Percentiles rank a stretch among this genome's conserved stretches.
phyloP scores from a whole-genome alignment of 164 flowering plant species.

The Platanus orientalis region DNA sequence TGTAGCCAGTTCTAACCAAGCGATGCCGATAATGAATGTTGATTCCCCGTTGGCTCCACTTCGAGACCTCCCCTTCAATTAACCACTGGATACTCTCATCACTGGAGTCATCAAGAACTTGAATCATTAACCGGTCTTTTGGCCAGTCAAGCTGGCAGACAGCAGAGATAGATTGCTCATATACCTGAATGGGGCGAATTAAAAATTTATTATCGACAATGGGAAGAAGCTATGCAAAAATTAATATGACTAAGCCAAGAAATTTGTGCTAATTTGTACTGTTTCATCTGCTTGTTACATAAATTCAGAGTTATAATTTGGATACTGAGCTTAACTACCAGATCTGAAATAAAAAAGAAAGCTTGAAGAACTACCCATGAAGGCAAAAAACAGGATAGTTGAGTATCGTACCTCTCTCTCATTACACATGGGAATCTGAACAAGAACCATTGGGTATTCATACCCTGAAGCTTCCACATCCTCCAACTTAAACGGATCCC shows the following conservation, averaged over 20 bases:
- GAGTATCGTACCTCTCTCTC: constrained; percentile 67
- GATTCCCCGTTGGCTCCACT: constrained; percentile 60
- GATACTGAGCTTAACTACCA: constrained; percentile 3
- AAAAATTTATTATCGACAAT: constrained; percentile 12
- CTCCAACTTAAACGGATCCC: constrained; percentile 41
- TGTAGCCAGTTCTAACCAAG: constrained; percentile 60
- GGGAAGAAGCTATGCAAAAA: background rate
- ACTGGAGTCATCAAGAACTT: constrained; percentile 76
- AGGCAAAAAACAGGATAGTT: background rate
- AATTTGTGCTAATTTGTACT: constrained; percentile 5
- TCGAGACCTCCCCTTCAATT: constrained; percentile 58
- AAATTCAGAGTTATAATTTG: background rate
- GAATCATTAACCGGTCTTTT: constrained; percentile 53
- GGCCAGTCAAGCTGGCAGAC: constrained; percentile 83
- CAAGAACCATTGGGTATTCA: constrained; percentile 75
- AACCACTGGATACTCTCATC: constrained; percentile 58
- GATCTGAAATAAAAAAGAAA: constrained; percentile 1
- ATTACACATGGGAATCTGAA: constrained; percentile 93
- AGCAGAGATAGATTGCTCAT: constrained; percentile 76
- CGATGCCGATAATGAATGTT: constrained; percentile 75
- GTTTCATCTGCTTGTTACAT: background rate
- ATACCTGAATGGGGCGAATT: constrained; percentile 43
- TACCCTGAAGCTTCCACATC: constrained; percentile 46
- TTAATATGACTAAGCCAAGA: background rate
- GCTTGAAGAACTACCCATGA: too few relatives aligned